These are phyloP conservation scores for Phellopilus nigrolimitatus DNA, from an alignment of 1,284 basidiomycete genomes.

Conservation along the genomic window DNA sequence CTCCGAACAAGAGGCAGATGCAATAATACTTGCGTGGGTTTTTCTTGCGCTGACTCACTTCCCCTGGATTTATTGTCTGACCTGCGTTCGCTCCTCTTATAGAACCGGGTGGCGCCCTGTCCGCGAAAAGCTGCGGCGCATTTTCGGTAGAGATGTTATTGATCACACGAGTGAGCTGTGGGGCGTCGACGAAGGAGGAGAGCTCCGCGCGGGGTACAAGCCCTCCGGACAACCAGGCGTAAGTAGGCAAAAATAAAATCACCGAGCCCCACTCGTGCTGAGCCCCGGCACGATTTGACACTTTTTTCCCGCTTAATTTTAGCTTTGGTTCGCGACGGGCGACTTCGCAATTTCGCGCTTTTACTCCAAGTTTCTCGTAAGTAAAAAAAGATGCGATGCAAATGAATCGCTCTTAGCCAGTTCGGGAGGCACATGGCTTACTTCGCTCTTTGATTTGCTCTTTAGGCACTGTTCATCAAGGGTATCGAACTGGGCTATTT, in stretches of 20 bases:
- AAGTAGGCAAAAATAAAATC: too few relatives aligned
- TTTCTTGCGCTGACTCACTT: neutral
- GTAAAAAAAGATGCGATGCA: too few relatives aligned
- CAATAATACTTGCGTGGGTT: conserved; percentile 28
- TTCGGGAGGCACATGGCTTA: neutral
- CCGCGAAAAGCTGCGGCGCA: conserved; percentile 5
- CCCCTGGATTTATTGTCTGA: neutral
- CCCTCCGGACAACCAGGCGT: conserved; percentile 35
- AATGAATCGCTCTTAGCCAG: too few relatives aligned
- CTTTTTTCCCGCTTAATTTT: neutral
- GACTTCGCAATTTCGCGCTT: conserved; percentile 32
- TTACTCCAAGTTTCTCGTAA: conserved; percentile 31
- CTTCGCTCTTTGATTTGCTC: neutral
- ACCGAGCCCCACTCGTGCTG: too few relatives aligned
- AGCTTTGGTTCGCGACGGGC: conserved; percentile 36
- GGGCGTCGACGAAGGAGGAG: conserved; percentile 28
- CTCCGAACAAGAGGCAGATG: conserved; percentile 29
- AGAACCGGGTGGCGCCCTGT: conserved; percentile 16
- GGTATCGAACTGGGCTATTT: conserved; percentile 29
- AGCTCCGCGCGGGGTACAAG: conserved; percentile 25
- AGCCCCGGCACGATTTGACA: neutral
- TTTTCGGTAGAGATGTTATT: conserved; percentile 28
- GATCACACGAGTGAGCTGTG: conserved; percentile 23
- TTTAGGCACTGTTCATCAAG: conserved; percentile 28
- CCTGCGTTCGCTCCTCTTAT: neutral